Percentiles rank a stretch among this genome's conserved stretches.
Conservation (phyloP, 176 grass and related monocot genomes). For the Saccharum spontaneum region DNA sequence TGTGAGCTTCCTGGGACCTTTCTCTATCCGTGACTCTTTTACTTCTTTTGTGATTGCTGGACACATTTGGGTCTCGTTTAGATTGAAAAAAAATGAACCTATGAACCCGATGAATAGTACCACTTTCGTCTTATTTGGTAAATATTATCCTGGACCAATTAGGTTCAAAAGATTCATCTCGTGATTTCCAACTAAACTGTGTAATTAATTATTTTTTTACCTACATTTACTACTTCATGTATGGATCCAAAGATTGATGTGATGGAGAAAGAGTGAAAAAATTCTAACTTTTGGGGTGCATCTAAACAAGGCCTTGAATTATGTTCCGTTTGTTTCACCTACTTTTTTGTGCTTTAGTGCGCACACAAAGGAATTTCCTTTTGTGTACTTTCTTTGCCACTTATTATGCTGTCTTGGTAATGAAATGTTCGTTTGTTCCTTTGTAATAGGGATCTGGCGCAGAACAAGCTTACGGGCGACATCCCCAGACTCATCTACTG, state of each 20-base stretch:
- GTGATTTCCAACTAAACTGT: too few relatives aligned
- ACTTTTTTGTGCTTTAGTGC: constrained; percentile 9
- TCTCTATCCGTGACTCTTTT: constrained; percentile 29
- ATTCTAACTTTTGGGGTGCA: too few relatives aligned
- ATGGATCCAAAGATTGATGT: too few relatives aligned
- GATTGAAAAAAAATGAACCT: too few relatives aligned
- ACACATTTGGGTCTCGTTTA: constrained; percentile 21
- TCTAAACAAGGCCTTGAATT: too few relatives aligned
- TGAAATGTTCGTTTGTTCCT: constrained; percentile 8
- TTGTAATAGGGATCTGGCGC: constrained; percentile 77
- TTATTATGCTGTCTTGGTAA: background rate
- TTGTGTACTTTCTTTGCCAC: background rate
- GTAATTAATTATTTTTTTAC: too few relatives aligned
- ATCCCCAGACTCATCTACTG: constrained; percentile 94
- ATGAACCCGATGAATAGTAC: too few relatives aligned
- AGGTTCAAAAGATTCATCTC: too few relatives aligned
- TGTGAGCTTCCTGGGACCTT: constrained; percentile 61
- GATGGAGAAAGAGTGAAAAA: too few relatives aligned
- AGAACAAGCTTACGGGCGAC: constrained; percentile 88
- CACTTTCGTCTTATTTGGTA: too few relatives aligned
- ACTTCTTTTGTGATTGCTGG: constrained; percentile 37
- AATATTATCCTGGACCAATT: too few relatives aligned
- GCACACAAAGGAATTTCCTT: background rate
- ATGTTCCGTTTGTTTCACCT: constrained; percentile 21
- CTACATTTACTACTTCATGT: too few relatives aligned